These are phyloP conservation scores for Metarhizium anisopliae DNA, from an alignment of 2,329 filamentous ascomycete species.

Conservation along the genomic window DNA sequence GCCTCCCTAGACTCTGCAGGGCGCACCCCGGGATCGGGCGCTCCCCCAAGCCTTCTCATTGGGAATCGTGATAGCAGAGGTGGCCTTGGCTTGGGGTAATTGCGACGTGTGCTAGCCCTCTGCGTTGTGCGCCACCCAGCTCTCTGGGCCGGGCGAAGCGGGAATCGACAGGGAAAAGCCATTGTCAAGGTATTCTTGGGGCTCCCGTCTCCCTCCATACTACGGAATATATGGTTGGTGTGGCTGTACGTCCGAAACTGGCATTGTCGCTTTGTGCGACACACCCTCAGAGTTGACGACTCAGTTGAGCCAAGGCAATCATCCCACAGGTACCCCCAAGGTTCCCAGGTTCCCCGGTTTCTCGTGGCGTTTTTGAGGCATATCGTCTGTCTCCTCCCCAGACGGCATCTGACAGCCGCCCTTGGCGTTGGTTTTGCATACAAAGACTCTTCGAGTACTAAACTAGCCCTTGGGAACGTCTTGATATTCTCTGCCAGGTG, in stretches of 20 bases:
- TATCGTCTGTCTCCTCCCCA: background rate
- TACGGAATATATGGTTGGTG: too few species aligned
- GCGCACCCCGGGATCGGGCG: background rate
- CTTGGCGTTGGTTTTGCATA: too few species aligned
- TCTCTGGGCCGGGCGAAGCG: background rate
- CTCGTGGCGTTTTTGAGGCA: background rate
- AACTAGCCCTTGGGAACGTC: background rate
- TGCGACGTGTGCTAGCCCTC: background rate
- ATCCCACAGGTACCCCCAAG: background rate
- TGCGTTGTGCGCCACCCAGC: background rate
- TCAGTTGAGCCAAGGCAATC: background rate
- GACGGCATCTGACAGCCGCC: background rate
- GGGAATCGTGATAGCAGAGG: background rate
- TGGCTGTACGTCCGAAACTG: background rate
- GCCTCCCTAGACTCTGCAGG: background rate
- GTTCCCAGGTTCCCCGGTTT: background rate
- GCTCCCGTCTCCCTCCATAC: too few species aligned
- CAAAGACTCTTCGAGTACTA: background rate
- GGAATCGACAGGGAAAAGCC: too few species aligned
- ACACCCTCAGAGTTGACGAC: background rate
- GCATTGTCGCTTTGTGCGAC: background rate
- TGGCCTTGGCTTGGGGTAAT: background rate
- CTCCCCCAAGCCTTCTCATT: background rate
- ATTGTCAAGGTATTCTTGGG: too few species aligned
- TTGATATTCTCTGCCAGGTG: background rate